Evolutionary conservation across 495 filamentous ascomycete species (phyloP).

Genomic region (Aspergillus ostianus): DNA sequence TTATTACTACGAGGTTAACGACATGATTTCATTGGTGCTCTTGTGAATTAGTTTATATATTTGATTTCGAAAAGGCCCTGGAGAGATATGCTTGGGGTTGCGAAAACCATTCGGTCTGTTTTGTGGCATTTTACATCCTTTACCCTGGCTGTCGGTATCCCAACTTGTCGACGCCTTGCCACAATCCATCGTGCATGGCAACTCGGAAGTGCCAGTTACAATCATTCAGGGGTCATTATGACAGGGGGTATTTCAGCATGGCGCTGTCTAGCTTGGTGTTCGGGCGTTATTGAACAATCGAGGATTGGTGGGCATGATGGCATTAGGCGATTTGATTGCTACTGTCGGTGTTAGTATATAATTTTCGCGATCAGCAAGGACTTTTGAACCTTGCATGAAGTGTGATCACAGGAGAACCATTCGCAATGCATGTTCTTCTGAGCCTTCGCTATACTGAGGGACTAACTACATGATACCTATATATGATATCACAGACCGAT

Average conservation of each 20-base stretch:
- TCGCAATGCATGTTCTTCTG: neutral
- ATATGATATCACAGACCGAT: neutral
- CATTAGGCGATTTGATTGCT: neutral
- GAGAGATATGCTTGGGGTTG: neutral
- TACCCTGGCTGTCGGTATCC: neutral
- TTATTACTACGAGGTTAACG: conserved; percentile 8
- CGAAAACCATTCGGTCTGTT: neutral
- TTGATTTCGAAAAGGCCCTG: too few species aligned
- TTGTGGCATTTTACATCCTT: conserved; percentile 1
- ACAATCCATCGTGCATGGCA: neutral
- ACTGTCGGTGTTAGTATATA: neutral
- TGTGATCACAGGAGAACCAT: neutral
- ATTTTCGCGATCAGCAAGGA: neutral
- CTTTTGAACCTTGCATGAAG: neutral
- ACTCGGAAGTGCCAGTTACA: neutral
- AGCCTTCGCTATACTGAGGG: neutral
- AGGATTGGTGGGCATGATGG: neutral
- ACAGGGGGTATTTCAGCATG: neutral
- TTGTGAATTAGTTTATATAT: neutral
- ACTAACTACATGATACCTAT: neutral
- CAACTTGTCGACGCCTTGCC: neutral
- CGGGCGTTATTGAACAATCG: neutral
- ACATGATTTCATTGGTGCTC: conserved; percentile 4
- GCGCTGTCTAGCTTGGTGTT: neutral
- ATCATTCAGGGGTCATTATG: neutral